phyloP scores from a whole-genome alignment of 1,284 basidiomycete species.

The Sporisorium exsertum region DNA sequence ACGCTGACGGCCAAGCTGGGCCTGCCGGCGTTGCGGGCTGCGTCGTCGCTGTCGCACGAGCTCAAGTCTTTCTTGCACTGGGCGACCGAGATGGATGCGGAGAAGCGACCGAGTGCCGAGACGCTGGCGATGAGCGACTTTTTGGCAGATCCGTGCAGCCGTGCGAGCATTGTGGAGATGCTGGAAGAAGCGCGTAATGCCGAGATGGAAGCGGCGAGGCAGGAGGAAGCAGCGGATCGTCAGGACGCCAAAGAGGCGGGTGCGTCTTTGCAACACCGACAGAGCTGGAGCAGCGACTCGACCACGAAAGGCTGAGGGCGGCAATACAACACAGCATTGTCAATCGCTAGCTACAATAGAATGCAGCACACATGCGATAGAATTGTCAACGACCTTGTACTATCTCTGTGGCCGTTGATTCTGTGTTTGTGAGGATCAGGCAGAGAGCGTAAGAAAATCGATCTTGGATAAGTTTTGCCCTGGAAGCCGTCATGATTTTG shows the following conservation, averaged over 20 bases:
- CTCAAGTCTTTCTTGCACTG: slow-evolving; percentile 59
- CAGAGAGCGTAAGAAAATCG: too few species aligned
- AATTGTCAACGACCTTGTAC: too few species aligned
- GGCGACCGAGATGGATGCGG: slow-evolving; percentile 58
- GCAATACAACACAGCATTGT: not conserved
- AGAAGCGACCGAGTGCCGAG: slow-evolving; percentile 56
- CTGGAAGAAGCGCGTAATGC: slow-evolving; percentile 36
- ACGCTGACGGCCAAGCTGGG: slow-evolving; percentile 59
- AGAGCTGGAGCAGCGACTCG: slow-evolving; percentile 54
- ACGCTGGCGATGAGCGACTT: slow-evolving; percentile 56
- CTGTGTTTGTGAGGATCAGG: too few species aligned
- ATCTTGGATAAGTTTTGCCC: too few species aligned
- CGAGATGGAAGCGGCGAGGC: slow-evolving; percentile 26
- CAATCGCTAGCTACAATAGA: too few species aligned
- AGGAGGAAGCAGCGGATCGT: slow-evolving; percentile 7
- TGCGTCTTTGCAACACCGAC: slow-evolving; percentile 14
- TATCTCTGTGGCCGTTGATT: too few species aligned
- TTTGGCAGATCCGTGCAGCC: slow-evolving; percentile 45
- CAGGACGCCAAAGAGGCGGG: not conserved
- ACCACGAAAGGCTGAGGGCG: slow-evolving; percentile 40
- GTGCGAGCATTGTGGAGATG: slow-evolving; percentile 36
- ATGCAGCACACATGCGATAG: too few species aligned
- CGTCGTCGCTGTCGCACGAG: slow-evolving; percentile 43
- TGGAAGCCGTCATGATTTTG: too few species aligned
- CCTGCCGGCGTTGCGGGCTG: slow-evolving; percentile 45